Evolutionary conservation across 495 filamentous ascomycete species (phyloP), one percentile per base, ranked within the genome.

Genomic region (Aspergillus taichungensis): DNA sequence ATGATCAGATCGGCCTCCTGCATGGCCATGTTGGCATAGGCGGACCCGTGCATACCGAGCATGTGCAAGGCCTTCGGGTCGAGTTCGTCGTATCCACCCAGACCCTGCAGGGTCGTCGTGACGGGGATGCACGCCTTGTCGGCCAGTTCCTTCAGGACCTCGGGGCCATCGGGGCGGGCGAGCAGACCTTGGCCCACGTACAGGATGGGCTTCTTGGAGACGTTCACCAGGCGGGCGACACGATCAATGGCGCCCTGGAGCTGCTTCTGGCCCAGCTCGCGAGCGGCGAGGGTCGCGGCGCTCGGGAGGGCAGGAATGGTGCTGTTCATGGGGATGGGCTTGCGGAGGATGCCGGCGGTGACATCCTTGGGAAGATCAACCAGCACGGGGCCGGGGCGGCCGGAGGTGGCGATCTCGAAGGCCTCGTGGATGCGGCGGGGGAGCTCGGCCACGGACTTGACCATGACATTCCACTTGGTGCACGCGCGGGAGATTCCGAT

Each of bases 401-500:
- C 77, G 42, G 67, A 73, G 12, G 69, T 78, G 0, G 78, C 77
- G 46, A 79, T 80, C 53, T 79, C 75, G 47, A 82, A 83, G 2
- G 78, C 78, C 54, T 81, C 78, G 38, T 80, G 74, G 34, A 82
- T 80, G 32, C 69, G 61, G 35, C 68, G 63, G 9, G 79, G 78
- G 12, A 81, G 67, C 40, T 83, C 77, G 8, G 72, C 73, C 34
- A 79, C 69, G 43, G 73, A 74, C 54, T 77, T 78, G 38, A 78
- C 77, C 70, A 76, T 75, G n/a, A 74, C 69, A 47, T 79, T 80
- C 78, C 78, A 83, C 58, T 82, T 80, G 7, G 78, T 82, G 60
- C 78, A 80, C n/a, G 77, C 70, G 52, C 73, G 63, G 12, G 75
- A 73, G 51, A 83, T 78, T 47, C 75, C 75, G 31, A 80, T 56